phyloP scores from a whole-genome alignment of 2,329 filamentous ascomycete species.

The Alternaria ethzedia region DNA sequence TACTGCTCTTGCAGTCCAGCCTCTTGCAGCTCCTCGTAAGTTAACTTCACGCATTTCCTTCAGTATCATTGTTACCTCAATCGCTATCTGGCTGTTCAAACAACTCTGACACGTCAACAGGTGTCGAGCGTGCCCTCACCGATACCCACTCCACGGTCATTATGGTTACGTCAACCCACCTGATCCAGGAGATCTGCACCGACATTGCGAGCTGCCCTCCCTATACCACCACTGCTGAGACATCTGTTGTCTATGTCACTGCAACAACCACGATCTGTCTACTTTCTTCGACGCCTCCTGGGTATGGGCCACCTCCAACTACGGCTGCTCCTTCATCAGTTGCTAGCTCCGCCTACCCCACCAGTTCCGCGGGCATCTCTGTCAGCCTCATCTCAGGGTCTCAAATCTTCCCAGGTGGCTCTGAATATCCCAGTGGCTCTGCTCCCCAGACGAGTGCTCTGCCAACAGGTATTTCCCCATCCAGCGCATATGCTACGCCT shows the following conservation, averaged over 20 bases:
- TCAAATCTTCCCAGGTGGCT: background rate
- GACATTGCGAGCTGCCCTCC: constrained; percentile 46
- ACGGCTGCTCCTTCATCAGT: constrained; percentile 7
- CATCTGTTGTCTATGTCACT: constrained; percentile 45
- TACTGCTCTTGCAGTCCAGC: constrained; percentile 25
- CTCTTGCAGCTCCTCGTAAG: constrained; percentile 31
- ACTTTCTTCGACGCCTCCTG: constrained; percentile 22
- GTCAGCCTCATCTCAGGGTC: constrained; percentile 13
- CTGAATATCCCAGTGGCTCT: constrained; percentile 4
- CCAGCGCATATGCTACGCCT: background rate
- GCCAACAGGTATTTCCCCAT: constrained; percentile 1
- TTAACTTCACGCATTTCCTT: background rate
- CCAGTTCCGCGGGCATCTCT: background rate
- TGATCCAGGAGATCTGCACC: constrained; percentile 50
- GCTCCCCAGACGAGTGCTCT: constrained; percentile 13
- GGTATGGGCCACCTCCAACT: constrained; percentile 11
- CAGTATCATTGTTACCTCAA: background rate
- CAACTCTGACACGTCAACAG: constrained; percentile 17
- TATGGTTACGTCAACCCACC: constrained; percentile 48
- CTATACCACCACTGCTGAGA: constrained; percentile 44
- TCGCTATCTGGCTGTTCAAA: background rate
- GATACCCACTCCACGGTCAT: constrained; percentile 47
- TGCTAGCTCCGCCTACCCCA: constrained; percentile 12
- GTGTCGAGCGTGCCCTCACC: constrained; percentile 15
- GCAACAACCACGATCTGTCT: constrained; percentile 54